These are phyloP conservation scores for Cyclotella baltica DNA, from an alignment of 108 stramenopile genomes.

Conservation along the genomic window DNA sequence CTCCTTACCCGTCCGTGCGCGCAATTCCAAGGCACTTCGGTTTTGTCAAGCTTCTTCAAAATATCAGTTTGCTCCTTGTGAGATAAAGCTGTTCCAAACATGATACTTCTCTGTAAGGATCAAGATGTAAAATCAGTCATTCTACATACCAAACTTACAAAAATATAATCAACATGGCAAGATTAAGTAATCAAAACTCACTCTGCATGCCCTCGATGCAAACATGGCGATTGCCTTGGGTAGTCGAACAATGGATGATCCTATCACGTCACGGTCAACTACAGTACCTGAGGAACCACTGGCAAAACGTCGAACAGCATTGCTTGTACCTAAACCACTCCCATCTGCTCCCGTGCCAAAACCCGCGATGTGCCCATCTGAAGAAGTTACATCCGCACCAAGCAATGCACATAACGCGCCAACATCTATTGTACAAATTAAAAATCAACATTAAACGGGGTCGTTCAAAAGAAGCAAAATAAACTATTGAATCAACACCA, in stretches of 20 bases:
- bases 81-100: slow-evolving; percentile 95
- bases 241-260: slow-evolving; percentile 71
- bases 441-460: not conserved
- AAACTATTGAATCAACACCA: not conserved
- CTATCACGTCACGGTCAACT: slow-evolving; percentile 27
- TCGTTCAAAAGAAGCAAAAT: too few species aligned
- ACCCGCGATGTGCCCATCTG: slow-evolving; percentile 61
- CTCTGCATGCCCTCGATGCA: slow-evolving; percentile 93
- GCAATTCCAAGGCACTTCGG: slow-evolving; percentile 96
- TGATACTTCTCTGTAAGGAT: slow-evolving; percentile 66
- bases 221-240: slow-evolving; percentile 98
- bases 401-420: slow-evolving; percentile 89
- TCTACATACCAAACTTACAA: not conserved
- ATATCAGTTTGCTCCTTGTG: slow-evolving; percentile 83
- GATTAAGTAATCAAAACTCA: slow-evolving; percentile 20
- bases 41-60: slow-evolving; percentile 79
- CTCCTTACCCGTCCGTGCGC: slow-evolving; percentile 60
- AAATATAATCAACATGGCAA: too few species aligned
- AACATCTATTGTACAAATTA: slow-evolving; percentile 85
- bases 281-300: slow-evolving; percentile 32
- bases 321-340: slow-evolving; percentile 72
- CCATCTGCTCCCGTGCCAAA: slow-evolving; percentile 85
- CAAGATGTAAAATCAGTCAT: not conserved
- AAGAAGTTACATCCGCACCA: slow-evolving; percentile 65
- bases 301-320: slow-evolving; percentile 85